These are phyloP conservation scores for Adansonia gregorii DNA, from an alignment of 441 rosid species.

Conservation along the genomic window DNA sequence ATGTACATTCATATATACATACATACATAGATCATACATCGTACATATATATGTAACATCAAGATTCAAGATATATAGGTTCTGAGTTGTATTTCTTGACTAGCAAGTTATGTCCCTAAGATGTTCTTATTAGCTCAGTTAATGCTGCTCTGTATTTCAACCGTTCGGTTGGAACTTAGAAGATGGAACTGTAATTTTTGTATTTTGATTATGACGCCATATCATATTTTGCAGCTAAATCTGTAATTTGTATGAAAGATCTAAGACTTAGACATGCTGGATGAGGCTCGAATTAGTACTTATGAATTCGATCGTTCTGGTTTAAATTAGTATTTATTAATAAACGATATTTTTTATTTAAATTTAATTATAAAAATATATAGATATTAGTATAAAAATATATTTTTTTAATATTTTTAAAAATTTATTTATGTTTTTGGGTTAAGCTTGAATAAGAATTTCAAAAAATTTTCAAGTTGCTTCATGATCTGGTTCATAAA, in stretches of 20 bases:
- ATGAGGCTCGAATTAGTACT: neutral
- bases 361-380: too few relatives aligned
- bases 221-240: conserved; percentile 4
- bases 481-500: too few relatives aligned
- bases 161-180: neutral
- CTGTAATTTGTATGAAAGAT: neutral
- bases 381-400: too few relatives aligned
- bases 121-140: neutral
- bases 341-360: neutral
- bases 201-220: neutral
- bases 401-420: too few relatives aligned
- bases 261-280: too few relatives aligned
- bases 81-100: conserved; percentile 4
- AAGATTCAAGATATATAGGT: neutral
- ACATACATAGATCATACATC: too few relatives aligned
- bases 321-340: neutral
- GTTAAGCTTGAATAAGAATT: too few relatives aligned
- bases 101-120: neutral
- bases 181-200: neutral
- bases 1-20: neutral
- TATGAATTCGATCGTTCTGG: neutral
- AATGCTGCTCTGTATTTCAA: neutral
- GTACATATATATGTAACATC: too few relatives aligned
- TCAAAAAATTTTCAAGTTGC: too few relatives aligned
- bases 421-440: too few relatives aligned